Base-by-base conservation (phyloP, 768 basidiomycete species). In the Myochromella boudieri region DNA sequence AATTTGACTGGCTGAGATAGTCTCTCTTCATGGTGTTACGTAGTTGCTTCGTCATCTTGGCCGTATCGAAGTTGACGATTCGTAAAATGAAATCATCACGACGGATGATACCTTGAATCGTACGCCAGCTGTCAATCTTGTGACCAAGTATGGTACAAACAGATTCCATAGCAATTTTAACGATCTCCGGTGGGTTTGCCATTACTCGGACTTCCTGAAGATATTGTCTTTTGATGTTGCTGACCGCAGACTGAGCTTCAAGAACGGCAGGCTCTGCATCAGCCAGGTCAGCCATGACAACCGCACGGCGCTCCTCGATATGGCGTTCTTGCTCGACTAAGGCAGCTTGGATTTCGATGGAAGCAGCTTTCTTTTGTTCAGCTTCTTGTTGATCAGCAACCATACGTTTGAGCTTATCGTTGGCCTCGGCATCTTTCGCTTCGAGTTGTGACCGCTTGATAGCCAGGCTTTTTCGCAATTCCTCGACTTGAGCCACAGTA, bases 341-440 rank as follows among this genome's bases (percentile, higher is more conserved):
- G 18, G 91, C 93, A 2, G 91, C 90, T 62, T 97, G 94, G 37
- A 98, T 95, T 65, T 95, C 83, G 55, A 97, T 92, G 6, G 97
- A 99, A 0, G 92, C 94, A 2, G 89, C 78, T 63, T 97, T 97
- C 80, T 98, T 97, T 64, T 95, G 91, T 60, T 99, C 97, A 2
- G 97, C 97, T 61, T 98, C 95, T 62, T 97, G 95, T 67, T 99
- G 95, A 66, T 98, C 95, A 6, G 91, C 78, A 11, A 99, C 94
- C 95, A 99, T 98, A 47, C 92, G 91, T 65, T 91, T 86, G 31
- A 99, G 78, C 68, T 99, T 99, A 60, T 92, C 91, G 65, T 99
- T 97, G 9, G 97, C 97, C 67, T 98, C 91, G 1, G 83, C 83
- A 58, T 97, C 80, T 74, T 99, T 99, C 20, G 90, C 87, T 62